phyloP scores from a whole-genome alignment of 768 basidiomycete species.

The Nevesoporus exiguus region DNA sequence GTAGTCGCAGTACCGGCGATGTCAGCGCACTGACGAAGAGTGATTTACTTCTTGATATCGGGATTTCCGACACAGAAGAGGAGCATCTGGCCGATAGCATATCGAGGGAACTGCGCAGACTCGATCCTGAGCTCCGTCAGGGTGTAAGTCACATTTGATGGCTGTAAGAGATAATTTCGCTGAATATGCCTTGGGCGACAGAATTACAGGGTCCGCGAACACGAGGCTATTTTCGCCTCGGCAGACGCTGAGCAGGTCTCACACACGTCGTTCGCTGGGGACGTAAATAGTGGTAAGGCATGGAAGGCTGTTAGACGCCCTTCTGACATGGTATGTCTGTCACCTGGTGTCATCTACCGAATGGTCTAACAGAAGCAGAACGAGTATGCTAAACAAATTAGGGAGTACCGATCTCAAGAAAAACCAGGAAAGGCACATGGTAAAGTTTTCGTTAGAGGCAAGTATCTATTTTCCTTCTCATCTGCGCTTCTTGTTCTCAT shows the following conservation, averaged over 20 bases:
- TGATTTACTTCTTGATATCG: conserved; percentile 37
- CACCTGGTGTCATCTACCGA: not conserved
- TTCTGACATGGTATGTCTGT: conserved; percentile 80
- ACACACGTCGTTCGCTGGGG: conserved; percentile 72
- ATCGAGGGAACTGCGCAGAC: conserved; percentile 64
- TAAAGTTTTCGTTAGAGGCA: conserved; percentile 93
- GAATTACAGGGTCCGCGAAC: conserved; percentile 82
- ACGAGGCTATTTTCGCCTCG: conserved; percentile 77
- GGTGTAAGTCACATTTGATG: conserved; percentile 21
- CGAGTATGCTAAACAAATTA: conserved; percentile 89
- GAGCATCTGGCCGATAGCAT: conserved; percentile 67
- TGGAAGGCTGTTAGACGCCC: conserved; percentile 88
- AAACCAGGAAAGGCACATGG: conserved; percentile 79
- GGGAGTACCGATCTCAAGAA: conserved; percentile 73
- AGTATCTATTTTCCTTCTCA: conserved; percentile 12
- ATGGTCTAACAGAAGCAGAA: conserved; percentile 51
- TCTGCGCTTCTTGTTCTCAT: not conserved
- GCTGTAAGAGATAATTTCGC: not conserved
- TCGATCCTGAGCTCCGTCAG: conserved; percentile 36
- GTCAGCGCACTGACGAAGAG: conserved; percentile 43
- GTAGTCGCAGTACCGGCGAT: conserved; percentile 80
- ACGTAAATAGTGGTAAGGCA: conserved; percentile 74
- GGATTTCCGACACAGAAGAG: conserved; percentile 41
- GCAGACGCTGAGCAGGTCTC: conserved; percentile 69
- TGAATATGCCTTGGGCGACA: conserved; percentile 29